Evolutionary conservation across 495 filamentous ascomycete species (phyloP), one percentile per base, ranked within the genome.

Genomic region (Zalerion maritima): DNA sequence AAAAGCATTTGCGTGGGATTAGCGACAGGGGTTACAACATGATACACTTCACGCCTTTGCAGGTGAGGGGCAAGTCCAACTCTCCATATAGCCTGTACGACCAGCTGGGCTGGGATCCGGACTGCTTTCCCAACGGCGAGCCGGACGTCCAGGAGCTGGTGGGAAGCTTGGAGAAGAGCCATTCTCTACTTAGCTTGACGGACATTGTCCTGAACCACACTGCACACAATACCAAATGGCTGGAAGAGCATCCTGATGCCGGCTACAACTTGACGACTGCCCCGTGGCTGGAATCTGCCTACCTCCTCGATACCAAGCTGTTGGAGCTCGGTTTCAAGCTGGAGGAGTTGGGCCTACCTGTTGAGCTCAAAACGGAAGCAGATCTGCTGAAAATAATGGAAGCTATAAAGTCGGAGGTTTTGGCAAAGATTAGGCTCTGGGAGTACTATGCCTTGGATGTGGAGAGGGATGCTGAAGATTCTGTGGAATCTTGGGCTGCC

Each of bases 171-270:
- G 81, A 91, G 47, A 70, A 78, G 16, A 73, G 92, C 22, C 72
- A 87, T 47, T 78, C 78, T 0, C 57, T 99, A 26, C 62, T 96
- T 25, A 84, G 80, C 38, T 50, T 99, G 58, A 94, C 89, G 2
- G 91, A 99, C 48, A 85, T 99, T 26, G 91, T 99, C 14, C 87
- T 84, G 71, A 99, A 99, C 40, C 91, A 99, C 51, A 99, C 91
- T 14, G 91, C 91, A 2, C 66, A 94, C 52, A 94, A 96, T 52
- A 94, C 79, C 54, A 69, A 75, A 35, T 99, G 91, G 91, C 61
- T 99, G 11, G 65, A 92, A 47, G 78, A 84, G 32, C 86, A 99
- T 41, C 91, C 91, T 2, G 91, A 99, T 41, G 80, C 84, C 29
- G 91, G 91, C 2, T 99, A 96, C 58, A 99, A 89, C 49, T 55